Evolutionary conservation across 1,139 yeast genomes (phyloP).

Genomic region (Protomyces lactucae-debilis): DNA sequence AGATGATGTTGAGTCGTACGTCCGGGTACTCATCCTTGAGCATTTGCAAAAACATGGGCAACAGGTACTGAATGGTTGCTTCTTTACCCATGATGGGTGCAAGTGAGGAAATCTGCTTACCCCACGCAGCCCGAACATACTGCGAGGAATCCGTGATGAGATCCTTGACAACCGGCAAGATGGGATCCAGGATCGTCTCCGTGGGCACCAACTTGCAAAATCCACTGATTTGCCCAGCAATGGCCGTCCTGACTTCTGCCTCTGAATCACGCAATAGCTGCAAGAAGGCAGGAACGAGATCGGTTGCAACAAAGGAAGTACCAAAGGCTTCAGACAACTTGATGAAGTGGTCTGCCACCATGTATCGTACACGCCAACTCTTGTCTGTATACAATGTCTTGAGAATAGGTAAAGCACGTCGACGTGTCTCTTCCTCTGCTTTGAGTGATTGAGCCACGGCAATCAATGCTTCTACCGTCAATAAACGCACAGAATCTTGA

Average conservation of each 20-base stretch:
- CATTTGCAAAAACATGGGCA: constrained; percentile 90
- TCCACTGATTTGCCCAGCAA: constrained; percentile 84
- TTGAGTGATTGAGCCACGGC: constrained; percentile 43
- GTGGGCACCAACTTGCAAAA: constrained; percentile 41
- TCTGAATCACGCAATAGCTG: constrained; percentile 83
- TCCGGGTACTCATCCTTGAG: constrained; percentile 95
- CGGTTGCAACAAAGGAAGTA: constrained; percentile 46
- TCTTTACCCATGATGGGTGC: constrained; percentile 86
- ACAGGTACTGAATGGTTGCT: constrained; percentile 66
- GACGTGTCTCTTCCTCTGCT: constrained; percentile 34
- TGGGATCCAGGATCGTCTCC: constrained; percentile 58
- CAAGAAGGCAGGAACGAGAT: constrained; percentile 65
- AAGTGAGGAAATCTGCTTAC: constrained; percentile 77
- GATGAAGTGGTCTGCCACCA: constrained; percentile 90
- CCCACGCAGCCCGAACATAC: constrained; percentile 86
- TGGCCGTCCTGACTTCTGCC: constrained; percentile 93
- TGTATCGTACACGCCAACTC: constrained; percentile 97
- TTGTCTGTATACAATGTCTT: constrained; percentile 70
- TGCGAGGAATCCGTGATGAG: constrained; percentile 89
- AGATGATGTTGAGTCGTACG: constrained; percentile 88
- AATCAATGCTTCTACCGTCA: constrained; percentile 81
- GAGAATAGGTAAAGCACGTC: constrained; percentile 33
- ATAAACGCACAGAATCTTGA: constrained; percentile 91
- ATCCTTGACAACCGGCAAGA: constrained; percentile 78
- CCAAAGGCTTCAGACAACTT: constrained; percentile 55